phyloP scores from a whole-genome alignment of 2,329 filamentous ascomycete genomes.

The Westerdykella ornata region DNA sequence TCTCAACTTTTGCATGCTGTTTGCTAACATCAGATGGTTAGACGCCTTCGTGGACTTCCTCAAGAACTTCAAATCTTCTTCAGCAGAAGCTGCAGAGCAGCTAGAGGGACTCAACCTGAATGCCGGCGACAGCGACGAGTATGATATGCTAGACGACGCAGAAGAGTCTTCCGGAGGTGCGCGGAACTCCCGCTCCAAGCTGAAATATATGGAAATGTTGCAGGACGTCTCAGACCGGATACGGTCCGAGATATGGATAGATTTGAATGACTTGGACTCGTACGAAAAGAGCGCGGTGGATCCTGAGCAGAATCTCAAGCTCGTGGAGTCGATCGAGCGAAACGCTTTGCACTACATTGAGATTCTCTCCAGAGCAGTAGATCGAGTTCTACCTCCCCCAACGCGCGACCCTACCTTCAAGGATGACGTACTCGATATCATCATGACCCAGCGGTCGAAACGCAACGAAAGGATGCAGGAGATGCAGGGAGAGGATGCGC shows the following conservation, averaged over 20 bases:
- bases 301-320: conserved; percentile 54
- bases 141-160: conserved; percentile 85
- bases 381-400: conserved; percentile 75
- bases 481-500: conserved; percentile 37
- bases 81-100: conserved; percentile 67
- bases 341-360: conserved; percentile 97
- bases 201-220: conserved; percentile 84
- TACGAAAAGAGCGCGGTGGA: conserved; percentile 64
- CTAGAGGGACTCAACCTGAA: conserved; percentile 79
- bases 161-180: conserved; percentile 51
- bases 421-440: conserved; percentile 91
- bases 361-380: conserved; percentile 78
- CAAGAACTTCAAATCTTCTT: conserved; percentile 75
- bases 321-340: conserved; percentile 77
- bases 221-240: conserved; percentile 80
- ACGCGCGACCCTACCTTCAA: conserved; percentile 83
- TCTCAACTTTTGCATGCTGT: conserved; percentile 10
- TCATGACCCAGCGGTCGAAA: conserved; percentile 84
- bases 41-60: conserved; percentile 84
- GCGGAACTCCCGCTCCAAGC: conserved; percentile 49
- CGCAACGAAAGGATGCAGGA: conserved; percentile 69
- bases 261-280: conserved; percentile 80
- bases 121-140: conserved; percentile 79
- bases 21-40: conserved; percentile 40
- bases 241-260: conserved; percentile 70